Base-by-base conservation (phyloP, 495 filamentous ascomycete species). In the Aspergillus kassunensis region DNA sequence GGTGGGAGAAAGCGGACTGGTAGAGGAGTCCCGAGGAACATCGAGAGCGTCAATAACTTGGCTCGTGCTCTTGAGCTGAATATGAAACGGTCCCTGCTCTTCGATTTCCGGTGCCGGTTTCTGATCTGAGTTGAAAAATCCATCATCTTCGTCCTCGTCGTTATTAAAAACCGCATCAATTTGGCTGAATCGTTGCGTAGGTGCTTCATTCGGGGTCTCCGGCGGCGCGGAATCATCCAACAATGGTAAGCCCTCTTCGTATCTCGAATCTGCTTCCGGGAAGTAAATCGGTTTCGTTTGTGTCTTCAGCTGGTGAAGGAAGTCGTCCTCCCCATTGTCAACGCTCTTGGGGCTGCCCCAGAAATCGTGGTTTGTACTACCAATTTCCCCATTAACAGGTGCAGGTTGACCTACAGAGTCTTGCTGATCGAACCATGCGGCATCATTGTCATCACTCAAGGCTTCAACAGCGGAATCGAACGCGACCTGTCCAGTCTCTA, bases 251-350 rank as follows among this genome's bases (percentile, higher is more conserved):
- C 75, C 74, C 54, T 78, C 75, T 44, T 78, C 75, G 42, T 66
- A 77, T 49, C 75, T 64, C 13, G 73, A 71, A 35, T 77, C 75
- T 0, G 71, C 56, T 54, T 77, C 72, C 18, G 72, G 72, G 2
- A 66, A 54, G 25, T 70, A 75, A 9, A 75, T 75, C 9, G 73
- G 70, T 41, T 75, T 75, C 6, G 73, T 74, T 55, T 76, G 72
- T 12, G 70, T 69, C 54, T 71, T 76, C 24, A 77, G 57, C 56
- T 79, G 74, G 31, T 72, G 63, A 48, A 79, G 79, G 43, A 80
- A 76, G 16, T 68, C 74, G 36, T 72, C 69, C 33, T 76, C 68
- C 19, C 75, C 72, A 5, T 69, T 44, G 35, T 69, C 61, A 16
- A 56, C 55, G 35, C 66, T 59, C 42, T 49, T 51, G 6, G 59